Percentiles rank a stretch among this genome's conserved stretches.
Evolutionary conservation across 257 asterid species (phyloP).

Genomic region (Handroanthus guayacan): DNA sequence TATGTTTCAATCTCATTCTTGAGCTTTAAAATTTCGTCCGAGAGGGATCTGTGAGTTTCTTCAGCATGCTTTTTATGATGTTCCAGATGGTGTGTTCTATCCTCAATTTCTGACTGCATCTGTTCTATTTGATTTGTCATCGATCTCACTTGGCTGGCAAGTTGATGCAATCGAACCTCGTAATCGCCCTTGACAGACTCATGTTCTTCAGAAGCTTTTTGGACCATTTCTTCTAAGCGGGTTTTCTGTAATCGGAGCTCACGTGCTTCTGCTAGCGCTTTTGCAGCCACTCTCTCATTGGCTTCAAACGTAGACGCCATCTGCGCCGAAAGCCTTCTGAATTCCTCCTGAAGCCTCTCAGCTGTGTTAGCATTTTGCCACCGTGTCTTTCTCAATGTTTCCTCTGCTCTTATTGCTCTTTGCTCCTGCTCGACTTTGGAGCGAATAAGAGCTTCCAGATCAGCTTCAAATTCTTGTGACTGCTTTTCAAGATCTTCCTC

Average conservation of each 20-base stretch:
- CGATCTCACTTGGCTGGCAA: conserved; percentile 49
- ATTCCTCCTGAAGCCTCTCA: conserved; percentile 85
- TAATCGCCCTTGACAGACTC: conserved; percentile 46
- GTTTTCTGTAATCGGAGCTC: conserved; percentile 69
- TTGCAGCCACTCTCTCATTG: conserved; percentile 82
- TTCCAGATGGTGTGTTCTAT: conserved; percentile 50
- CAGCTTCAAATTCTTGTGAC: conserved; percentile 79
- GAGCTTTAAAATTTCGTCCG: conserved; percentile 60
- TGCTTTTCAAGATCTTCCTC: conserved; percentile 91
- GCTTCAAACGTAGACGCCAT: conserved; percentile 83
- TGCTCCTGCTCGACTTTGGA: conserved; percentile 90
- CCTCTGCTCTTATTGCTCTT: conserved; percentile 93
- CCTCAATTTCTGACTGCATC: conserved; percentile 62
- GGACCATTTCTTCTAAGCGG: conserved; percentile 64
- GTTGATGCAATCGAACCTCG: conserved; percentile 60
- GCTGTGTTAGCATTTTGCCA: conserved; percentile 82
- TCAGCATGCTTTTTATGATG: conserved; percentile 54
- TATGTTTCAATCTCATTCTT: conserved; percentile 55
- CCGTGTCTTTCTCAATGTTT: conserved; percentile 75
- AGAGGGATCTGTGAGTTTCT: conserved; percentile 49
- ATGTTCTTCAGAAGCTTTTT: conserved; percentile 64
- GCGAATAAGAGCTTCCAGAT: conserved; percentile 60
- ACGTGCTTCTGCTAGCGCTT: conserved; percentile 81
- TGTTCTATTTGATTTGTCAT: conserved; percentile 49
- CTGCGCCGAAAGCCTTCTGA: conserved; percentile 75